Percentiles rank a stretch among this genome's conserved stretches.
phyloP scores from a whole-genome alignment of 495 filamentous ascomycete species.

The Chaetomium tenue region DNA sequence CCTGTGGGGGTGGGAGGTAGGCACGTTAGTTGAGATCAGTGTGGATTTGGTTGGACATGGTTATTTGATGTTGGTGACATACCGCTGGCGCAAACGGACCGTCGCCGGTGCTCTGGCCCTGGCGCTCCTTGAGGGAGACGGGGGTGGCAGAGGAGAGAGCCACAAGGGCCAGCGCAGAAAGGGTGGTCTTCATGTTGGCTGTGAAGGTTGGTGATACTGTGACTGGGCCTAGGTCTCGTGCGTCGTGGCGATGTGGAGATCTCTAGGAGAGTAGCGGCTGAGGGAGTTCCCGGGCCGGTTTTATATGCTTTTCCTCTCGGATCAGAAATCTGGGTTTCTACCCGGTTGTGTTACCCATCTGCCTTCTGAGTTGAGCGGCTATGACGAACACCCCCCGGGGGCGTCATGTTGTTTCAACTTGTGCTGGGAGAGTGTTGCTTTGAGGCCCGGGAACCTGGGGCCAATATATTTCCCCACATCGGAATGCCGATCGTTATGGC shows the following conservation, averaged over 20 bases:
- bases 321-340: background rate
- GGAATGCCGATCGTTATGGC: background rate
- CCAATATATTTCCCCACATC: background rate
- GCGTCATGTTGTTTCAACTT: background rate
- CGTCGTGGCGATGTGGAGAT: background rate
- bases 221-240: background rate
- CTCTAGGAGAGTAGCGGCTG: no score
- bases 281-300: no score
- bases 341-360: background rate
- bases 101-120: background rate
- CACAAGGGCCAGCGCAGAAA: constrained; percentile 1
- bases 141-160: background rate
- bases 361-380: background rate
- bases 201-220: background rate
- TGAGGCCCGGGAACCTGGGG: background rate
- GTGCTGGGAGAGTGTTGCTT: background rate
- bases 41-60: no score
- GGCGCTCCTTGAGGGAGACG: background rate
- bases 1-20: background rate
- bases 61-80: background rate
- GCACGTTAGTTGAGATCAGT: background rate
- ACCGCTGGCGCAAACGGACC: constrained; percentile 2
- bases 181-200: background rate
- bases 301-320: background rate
- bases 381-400: background rate